Conservation (phyloP, 2,329 filamentous ascomycete genomes). For the Eutypella sp. region DNA sequence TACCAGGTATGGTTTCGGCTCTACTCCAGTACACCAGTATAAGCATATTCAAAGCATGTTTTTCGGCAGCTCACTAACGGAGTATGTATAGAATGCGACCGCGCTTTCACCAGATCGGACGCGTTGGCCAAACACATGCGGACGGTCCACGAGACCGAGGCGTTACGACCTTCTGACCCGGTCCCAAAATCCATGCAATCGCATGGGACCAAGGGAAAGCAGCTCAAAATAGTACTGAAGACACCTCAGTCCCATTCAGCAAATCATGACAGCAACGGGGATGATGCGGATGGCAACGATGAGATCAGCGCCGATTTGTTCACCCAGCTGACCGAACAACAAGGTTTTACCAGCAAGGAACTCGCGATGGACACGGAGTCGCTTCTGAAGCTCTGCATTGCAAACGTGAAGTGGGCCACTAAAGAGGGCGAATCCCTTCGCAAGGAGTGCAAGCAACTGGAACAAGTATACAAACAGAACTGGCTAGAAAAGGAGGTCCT, state of each 20-base stretch:
- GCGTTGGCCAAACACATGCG: conserved; percentile 97
- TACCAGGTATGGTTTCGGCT: conserved; percentile 73
- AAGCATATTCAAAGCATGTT: no score
- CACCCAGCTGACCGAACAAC: conserved; percentile 49
- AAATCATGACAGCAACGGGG: conserved; percentile 48
- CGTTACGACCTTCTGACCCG: conserved; percentile 72
- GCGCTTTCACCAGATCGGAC: conserved; percentile 92
- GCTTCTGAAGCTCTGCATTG: conserved; percentile 63
- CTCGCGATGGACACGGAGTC: conserved; percentile 53
- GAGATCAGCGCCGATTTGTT: conserved; percentile 55
- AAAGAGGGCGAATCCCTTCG: conserved; percentile 60
- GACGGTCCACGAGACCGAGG: conserved; percentile 96
- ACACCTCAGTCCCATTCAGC: conserved; percentile 53
- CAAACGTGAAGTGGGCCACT: conserved; percentile 69
- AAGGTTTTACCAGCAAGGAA: conserved; percentile 62
- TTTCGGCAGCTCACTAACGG: not conserved
- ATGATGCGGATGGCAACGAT: conserved; percentile 52
- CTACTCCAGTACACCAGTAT: no score
- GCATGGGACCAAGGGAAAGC: conserved; percentile 39
- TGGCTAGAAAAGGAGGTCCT: conserved; percentile 78
- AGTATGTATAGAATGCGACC: conserved; percentile 73
- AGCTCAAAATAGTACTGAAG: conserved; percentile 61
- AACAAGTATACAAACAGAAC: conserved; percentile 63
- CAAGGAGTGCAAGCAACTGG: conserved; percentile 60
- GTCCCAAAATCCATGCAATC: conserved; percentile 65